A percentile compares a stretch with the other conserved stretches of the same genome.
Evolutionary conservation across 352 stramenopile genomes (phyloP).

Genomic region (Phytophthora brassicae): DNA sequence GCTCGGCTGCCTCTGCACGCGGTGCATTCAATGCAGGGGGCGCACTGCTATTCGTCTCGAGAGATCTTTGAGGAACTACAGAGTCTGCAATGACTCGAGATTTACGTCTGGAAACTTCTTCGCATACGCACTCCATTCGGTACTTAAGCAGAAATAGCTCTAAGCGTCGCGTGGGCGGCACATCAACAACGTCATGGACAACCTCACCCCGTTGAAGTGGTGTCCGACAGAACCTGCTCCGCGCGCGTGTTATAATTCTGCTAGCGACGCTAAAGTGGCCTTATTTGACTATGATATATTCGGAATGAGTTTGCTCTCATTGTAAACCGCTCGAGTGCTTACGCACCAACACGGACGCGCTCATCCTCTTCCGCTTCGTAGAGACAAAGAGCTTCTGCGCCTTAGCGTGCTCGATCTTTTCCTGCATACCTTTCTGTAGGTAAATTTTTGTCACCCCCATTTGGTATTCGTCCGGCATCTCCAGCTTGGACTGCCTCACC

Average conservation of each 20-base stretch:
- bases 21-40: slow-evolving; percentile 15
- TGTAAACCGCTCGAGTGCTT: too few relatives aligned
- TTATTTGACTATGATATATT: too few relatives aligned
- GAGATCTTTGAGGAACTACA: slow-evolving; percentile 20
- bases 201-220: too few relatives aligned
- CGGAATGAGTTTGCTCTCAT: too few relatives aligned
- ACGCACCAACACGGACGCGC: too few relatives aligned
- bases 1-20: slow-evolving; percentile 5
- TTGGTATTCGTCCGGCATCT: slow-evolving; percentile 69
- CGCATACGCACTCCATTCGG: slow-evolving; percentile 57
- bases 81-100: slow-evolving; percentile 18
- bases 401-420: slow-evolving; percentile 64
- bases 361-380: slow-evolving; percentile 42
- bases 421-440: slow-evolving; percentile 80
- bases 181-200: too few relatives aligned
- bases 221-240: too few relatives aligned
- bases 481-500: slow-evolving; percentile 63
- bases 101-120: slow-evolving; percentile 46
- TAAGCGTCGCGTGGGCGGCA: too few relatives aligned
- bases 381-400: slow-evolving; percentile 69
- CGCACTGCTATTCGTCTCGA: slow-evolving; percentile 30
- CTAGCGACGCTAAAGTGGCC: too few relatives aligned
- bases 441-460: slow-evolving; percentile 90
- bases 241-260: too few relatives aligned
- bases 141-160: too few relatives aligned